These are phyloP conservation scores for Umbilicaria muhlenbergii DNA, from an alignment of 495 filamentous ascomycete species.

Conservation along the genomic window DNA sequence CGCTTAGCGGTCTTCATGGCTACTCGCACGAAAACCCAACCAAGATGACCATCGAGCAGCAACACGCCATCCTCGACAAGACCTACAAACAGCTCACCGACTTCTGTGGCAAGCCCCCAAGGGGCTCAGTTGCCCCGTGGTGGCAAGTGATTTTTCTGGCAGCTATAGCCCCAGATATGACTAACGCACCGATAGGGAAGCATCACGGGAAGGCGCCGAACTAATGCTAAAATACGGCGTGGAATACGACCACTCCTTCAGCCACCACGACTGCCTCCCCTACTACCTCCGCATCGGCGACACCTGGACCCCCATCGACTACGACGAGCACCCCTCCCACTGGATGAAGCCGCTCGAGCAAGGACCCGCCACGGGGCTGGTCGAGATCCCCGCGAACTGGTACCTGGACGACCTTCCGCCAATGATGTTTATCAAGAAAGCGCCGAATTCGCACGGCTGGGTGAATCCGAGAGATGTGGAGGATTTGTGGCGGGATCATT, in stretches of 20 bases:
- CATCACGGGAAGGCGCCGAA: slow-evolving; percentile 29
- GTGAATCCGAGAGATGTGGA: slow-evolving; percentile 43
- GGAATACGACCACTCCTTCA: slow-evolving; percentile 34
- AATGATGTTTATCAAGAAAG: slow-evolving; percentile 49
- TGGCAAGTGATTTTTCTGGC: too few relatives aligned
- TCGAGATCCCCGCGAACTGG: slow-evolving; percentile 54
- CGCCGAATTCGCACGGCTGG: slow-evolving; percentile 44
- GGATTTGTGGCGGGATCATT: slow-evolving; percentile 48
- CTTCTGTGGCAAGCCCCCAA: slow-evolving; percentile 60
- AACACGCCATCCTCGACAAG: slow-evolving; percentile 60
- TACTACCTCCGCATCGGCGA: slow-evolving; percentile 50
- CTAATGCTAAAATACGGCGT: slow-evolving; percentile 53
- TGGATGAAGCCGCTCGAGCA: slow-evolving; percentile 52
- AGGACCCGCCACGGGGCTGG: slow-evolving; percentile 36
- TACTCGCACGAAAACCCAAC: slow-evolving; percentile 65
- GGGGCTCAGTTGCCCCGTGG: slow-evolving; percentile 49
- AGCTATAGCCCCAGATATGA: too few relatives aligned
- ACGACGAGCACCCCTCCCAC: slow-evolving; percentile 37
- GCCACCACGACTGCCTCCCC: slow-evolving; percentile 48
- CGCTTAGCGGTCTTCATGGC: slow-evolving; percentile 41
- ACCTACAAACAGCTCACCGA: slow-evolving; percentile 56
- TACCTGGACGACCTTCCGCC: slow-evolving; percentile 49
- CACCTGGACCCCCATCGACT: slow-evolving; percentile 47
- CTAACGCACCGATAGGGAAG: too few relatives aligned
- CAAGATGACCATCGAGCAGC: slow-evolving; percentile 58